Base-by-base conservation (phyloP, 331 rosid species). In the Spiraea crenata region DNA sequence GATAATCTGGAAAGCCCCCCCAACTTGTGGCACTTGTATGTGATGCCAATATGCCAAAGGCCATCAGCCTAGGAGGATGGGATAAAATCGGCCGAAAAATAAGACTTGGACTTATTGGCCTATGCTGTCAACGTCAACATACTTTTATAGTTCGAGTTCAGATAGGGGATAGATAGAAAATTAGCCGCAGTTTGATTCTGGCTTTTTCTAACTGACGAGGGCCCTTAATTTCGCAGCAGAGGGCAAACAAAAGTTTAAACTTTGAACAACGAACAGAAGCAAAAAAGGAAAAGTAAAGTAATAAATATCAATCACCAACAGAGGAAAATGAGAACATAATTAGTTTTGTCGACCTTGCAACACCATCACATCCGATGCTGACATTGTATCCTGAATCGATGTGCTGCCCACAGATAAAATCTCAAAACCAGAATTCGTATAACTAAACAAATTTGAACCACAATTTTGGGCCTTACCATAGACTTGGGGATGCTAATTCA, bases 51-150 rank as follows among this genome's bases (percentile, higher is more conserved):
- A 20, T 19, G 35, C 58, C 52, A 1, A 74, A 62, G 57, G 20
- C 11, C n/a, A 8, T 42, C 55, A 25, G 31, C 31, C 34, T 63
- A 11, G 58, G 44, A 73, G 10, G 37, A 49, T 31, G 25, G 37
- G 82, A 79, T 67, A 73, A 50, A 70, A 65, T 13, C 40, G 19
- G 67, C 82, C 39, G 63, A 45, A 62, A 74, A 38, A 17, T 42
- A 46, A 7, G 83, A 68, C 63, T 54, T 7, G 8, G 54, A 34
- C 13, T 41, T 13, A 10, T 5, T 20, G 12, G 16, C 41, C 34
- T 54, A 34, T 35, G 15, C 67, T 20, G 57, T 48, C 54, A 57
- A 48, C 52, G 47, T 16, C 49, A 37, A 74, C 14, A 14, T 0
- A 12, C 9, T 25, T 25, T 2, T 25, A 25, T 25, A 25, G 31